Evolutionary conservation across 2,329 filamentous ascomycete species (phyloP), one percentile per base, ranked within the genome.

Genomic region (Alternaria postmessia): DNA sequence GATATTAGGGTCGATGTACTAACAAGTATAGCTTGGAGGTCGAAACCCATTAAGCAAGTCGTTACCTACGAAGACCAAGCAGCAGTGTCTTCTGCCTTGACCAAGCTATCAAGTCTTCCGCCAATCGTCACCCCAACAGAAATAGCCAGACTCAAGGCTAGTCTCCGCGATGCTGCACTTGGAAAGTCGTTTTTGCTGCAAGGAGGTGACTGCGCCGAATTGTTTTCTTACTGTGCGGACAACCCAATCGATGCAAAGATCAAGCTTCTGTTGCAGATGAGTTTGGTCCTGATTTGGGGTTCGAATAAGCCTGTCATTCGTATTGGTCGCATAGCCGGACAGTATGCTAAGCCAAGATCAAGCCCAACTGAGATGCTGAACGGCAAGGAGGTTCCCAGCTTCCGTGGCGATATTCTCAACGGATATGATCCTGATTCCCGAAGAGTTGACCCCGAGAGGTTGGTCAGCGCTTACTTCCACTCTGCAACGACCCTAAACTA

Each of bases 251-350:
- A 98, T 81, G 91, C 92, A 64, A 99, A 98, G 84, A 93, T 98
- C 79, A 98, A 98, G 82, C 87, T 99, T 26, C 86, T 99, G 30
- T 83, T 99, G 61, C 95, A 99, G 81, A 98, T 99, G 94, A 96
- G 92, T 67, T 82, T 99, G 69, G 92, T 99, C 1, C 85, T 99
- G 61, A 94, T 98, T 77, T 97, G 94, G 90, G 95, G 92, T 38
- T 84, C 85, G 24, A 88, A 89, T 71, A 89, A 89, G 73, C 91
- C 92, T 6, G 93, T 99, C 4, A 93, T 99, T 48, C 89, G 95
- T 68, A 96, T 99, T 73, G 95, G 93, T 16, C 89, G 95, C 62
- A 97, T 98, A 89, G 95, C 95, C 12, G 95, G 95, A 4, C 95
- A 99, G 83, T 99, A 97, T 75, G 95, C 95, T 30, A 99, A 99